A percentile compares a stretch with the other conserved stretches of the same genome.
Evolutionary conservation across 2,329 filamentous ascomycete species (phyloP).

Genomic region (Podosphaera fusca): DNA sequence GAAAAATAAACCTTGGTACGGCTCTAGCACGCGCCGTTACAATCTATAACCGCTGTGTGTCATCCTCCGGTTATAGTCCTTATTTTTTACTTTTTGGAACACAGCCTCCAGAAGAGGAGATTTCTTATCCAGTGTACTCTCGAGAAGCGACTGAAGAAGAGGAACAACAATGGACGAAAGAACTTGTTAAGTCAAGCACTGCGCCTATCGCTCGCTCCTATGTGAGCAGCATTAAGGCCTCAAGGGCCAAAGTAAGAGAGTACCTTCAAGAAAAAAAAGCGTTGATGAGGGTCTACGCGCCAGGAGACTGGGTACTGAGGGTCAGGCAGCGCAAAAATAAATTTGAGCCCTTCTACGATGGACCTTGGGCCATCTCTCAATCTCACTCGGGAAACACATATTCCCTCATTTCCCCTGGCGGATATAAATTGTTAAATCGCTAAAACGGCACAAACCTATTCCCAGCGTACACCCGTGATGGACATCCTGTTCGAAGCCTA

Average conservation of each 20-base stretch:
- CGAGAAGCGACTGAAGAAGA: neutral
- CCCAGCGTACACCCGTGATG: too few species aligned
- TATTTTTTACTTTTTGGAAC: neutral
- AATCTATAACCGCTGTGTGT: neutral
- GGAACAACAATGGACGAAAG: neutral
- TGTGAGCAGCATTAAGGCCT: neutral
- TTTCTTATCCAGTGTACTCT: neutral
- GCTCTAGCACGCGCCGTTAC: neutral
- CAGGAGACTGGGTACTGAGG: too few species aligned
- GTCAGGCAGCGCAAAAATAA: neutral
- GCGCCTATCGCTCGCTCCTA: neutral
- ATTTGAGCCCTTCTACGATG: neutral
- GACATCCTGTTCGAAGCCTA: too few species aligned
- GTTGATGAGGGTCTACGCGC: too few species aligned
- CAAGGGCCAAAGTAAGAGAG: too few species aligned
- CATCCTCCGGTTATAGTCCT: neutral
- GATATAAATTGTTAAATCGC: too few species aligned
- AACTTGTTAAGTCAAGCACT: neutral
- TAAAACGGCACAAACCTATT: too few species aligned
- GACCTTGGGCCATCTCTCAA: too few species aligned
- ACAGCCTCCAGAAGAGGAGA: neutral
- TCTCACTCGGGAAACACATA: too few species aligned
- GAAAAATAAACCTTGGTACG: neutral
- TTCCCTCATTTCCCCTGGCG: too few species aligned
- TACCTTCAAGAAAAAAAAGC: too few species aligned